Conservation (phyloP, 192 early-diverging fungal genomes). For the Entomortierella chlamydospora region DNA sequence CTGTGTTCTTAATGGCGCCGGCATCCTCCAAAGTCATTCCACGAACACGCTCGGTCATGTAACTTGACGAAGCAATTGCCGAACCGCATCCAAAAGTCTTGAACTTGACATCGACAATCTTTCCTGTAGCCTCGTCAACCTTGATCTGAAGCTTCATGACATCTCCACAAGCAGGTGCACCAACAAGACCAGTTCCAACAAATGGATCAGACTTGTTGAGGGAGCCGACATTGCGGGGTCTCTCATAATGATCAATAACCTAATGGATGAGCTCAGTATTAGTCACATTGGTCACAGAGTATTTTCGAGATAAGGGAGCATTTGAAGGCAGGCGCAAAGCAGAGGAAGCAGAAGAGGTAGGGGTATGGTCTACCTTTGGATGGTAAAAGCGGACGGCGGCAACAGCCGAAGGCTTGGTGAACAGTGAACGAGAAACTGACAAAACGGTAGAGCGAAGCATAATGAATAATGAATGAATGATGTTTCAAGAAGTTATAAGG, state of each 20-base stretch:
- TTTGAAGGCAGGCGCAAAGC: background rate
- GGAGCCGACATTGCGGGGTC: conserved; percentile 96
- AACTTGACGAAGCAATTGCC: conserved; percentile 93
- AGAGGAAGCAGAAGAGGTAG: background rate
- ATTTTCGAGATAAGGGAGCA: background rate
- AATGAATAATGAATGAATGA: background rate
- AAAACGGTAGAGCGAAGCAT: conserved; percentile 46
- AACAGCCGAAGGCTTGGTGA: conserved; percentile 36
- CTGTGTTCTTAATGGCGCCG: conserved; percentile 93
- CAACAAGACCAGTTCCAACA: conserved; percentile 97
- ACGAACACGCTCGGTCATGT: conserved; percentile 95
- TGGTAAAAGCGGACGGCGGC: conserved; percentile 49
- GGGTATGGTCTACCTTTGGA: conserved; percentile 32
- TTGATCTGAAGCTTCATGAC: conserved; percentile 97
- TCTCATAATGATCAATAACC: conserved; percentile 99
- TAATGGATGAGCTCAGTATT: conserved; percentile 28
- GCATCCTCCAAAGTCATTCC: conserved; percentile 95
- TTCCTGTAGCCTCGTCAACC: conserved; percentile 90
- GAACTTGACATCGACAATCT: conserved; percentile 97
- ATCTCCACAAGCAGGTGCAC: conserved; percentile 89
- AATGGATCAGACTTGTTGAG: conserved; percentile 86
- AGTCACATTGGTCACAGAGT: background rate
- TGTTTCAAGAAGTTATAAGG: too few species aligned
- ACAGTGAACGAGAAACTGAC: conserved; percentile 34
- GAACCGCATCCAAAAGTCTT: conserved; percentile 99